Percentiles rank a stretch among this genome's conserved stretches.
Evolutionary conservation across 2,329 filamentous ascomycete genomes (phyloP).

Genomic region (Sclerotinia nivalis): DNA sequence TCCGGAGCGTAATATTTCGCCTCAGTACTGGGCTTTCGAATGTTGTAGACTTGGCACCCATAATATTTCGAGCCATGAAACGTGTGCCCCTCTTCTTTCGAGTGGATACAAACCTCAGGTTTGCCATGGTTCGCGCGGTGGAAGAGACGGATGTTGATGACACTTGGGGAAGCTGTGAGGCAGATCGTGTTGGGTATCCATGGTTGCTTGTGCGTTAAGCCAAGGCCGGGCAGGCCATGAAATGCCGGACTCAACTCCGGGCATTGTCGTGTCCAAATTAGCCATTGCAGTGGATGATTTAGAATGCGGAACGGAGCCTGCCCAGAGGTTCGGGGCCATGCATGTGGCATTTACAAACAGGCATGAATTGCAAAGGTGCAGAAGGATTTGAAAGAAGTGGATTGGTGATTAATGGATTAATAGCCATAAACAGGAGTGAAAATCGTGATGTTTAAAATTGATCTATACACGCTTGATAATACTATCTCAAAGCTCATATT

Average conservation of each 20-base stretch:
- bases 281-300: constrained; percentile 6
- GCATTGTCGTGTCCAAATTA: background rate
- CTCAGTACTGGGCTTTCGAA: background rate
- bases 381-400: background rate
- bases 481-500: background rate
- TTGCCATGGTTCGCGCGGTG: background rate
- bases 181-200: constrained; percentile 15
- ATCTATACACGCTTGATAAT: no score
- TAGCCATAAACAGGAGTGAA: background rate
- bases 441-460: background rate
- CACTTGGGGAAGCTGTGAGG: constrained; percentile 19
- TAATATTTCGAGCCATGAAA: background rate
- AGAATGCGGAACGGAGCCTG: background rate
- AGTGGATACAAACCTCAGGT: background rate
- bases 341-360: constrained; percentile 8
- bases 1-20: background rate
- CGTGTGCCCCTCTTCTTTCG: background rate
- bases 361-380: background rate
- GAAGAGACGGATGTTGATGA: constrained; percentile 5
- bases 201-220: constrained; percentile 1
- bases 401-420: background rate
- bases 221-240: constrained; percentile 4
- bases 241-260: constrained; percentile 6
- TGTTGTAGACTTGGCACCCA: background rate
- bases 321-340: background rate